A percentile compares a stretch with the other conserved stretches of the same genome.
phyloP scores from a whole-genome alignment of 192 early-diverging fungal species.

The Linnemannia exigua region DNA sequence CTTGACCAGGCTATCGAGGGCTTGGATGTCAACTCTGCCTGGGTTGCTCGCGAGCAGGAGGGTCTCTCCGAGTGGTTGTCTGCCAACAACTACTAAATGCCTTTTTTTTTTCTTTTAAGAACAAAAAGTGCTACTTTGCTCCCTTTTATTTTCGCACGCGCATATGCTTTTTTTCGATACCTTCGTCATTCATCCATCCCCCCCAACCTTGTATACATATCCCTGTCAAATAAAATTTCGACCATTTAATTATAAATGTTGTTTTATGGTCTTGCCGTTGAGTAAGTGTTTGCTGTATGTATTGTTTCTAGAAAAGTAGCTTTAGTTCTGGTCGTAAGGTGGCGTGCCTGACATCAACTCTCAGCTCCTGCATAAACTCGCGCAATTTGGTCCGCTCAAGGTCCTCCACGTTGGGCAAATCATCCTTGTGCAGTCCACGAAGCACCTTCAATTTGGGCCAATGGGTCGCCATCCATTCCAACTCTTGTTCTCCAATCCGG shows the following conservation, averaged over 20 bases:
- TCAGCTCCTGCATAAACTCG: not conserved
- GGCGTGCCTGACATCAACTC: not conserved
- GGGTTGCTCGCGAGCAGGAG: constrained; percentile 66
- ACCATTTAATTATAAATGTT: not conserved
- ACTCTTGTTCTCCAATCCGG: not conserved
- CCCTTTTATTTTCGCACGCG: not conserved
- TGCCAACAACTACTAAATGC: constrained; percentile 41
- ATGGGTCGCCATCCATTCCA: not conserved
- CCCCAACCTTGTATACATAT: not conserved
- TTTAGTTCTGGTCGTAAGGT: not conserved
- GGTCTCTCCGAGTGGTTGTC: constrained; percentile 69
- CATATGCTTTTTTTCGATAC: constrained; percentile 2
- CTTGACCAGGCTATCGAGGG: constrained; percentile 83
- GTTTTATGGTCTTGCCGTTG: not conserved
- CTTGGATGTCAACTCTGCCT: constrained; percentile 71
- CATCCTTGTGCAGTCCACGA: not conserved
- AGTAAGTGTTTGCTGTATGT: not conserved
- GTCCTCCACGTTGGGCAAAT: not conserved
- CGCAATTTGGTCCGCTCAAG: not conserved
- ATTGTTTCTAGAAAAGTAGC: too few species aligned
- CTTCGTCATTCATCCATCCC: constrained; percentile 8
- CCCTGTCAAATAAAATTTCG: not conserved
- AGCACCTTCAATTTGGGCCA: not conserved
- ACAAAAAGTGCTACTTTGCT: not conserved
- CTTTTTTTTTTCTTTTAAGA: not conserved